phyloP scores from a whole-genome alignment of 331 rosid genomes.

The Quercus lobata region DNA sequence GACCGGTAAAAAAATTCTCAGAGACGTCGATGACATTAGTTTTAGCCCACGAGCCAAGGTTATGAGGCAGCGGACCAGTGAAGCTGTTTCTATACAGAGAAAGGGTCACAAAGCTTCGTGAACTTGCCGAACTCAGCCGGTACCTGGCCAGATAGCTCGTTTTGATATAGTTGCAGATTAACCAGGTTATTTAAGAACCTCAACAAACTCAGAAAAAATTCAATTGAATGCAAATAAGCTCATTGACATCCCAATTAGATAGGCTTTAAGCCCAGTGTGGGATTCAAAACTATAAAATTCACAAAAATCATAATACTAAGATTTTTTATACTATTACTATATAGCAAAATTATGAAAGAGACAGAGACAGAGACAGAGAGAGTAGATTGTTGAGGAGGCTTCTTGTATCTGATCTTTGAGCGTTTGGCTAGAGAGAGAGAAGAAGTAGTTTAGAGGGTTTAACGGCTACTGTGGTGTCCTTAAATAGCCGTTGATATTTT shows the following conservation, averaged over 20 bases:
- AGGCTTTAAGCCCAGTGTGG: background rate
- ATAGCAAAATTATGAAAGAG: too few relatives aligned
- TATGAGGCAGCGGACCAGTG: constrained; percentile 64
- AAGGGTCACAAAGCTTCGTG: background rate
- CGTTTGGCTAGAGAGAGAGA: too few relatives aligned
- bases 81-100: constrained; percentile 34
- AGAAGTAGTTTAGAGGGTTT: too few relatives aligned
- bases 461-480: too few relatives aligned
- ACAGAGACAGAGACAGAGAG: too few relatives aligned
- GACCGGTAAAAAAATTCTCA: constrained; percentile 50
- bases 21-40: constrained; percentile 56
- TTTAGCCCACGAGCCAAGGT: constrained; percentile 56
- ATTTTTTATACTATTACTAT: too few relatives aligned
- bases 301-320: too few relatives aligned
- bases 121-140: constrained; percentile 75
- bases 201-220: background rate
- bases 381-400: too few relatives aligned
- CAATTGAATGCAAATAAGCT: background rate
- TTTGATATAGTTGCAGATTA: constrained; percentile 30
- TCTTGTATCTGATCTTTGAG: too few relatives aligned
- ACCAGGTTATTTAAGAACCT: too few relatives aligned
- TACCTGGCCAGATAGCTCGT: constrained; percentile 49
- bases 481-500: too few relatives aligned
- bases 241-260: background rate
- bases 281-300: background rate